These are phyloP conservation scores for Sclerotinia glacialis DNA, from an alignment of 2,329 filamentous ascomycete genomes.

Conservation along the genomic window DNA sequence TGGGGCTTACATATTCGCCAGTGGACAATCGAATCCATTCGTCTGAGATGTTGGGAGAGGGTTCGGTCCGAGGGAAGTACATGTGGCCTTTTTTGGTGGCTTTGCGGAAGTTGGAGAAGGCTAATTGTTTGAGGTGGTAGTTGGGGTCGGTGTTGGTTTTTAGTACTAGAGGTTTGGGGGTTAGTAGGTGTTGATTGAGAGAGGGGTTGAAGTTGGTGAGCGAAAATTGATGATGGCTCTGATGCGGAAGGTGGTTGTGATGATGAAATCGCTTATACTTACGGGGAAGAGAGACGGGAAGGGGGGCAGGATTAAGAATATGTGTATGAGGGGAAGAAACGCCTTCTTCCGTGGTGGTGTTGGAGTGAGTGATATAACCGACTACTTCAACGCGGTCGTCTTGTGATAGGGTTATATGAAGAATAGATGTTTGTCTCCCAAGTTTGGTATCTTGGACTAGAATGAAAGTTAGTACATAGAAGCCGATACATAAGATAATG, in stretches of 20 bases:
- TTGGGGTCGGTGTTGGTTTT: slow-evolving; percentile 45
- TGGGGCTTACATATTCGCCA: slow-evolving; percentile 43
- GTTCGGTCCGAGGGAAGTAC: slow-evolving; percentile 50
- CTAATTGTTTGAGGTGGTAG: slow-evolving; percentile 41
- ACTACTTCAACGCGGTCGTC: slow-evolving; percentile 58
- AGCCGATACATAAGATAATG: background rate
- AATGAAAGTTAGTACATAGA: background rate
- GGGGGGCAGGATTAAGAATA: slow-evolving; percentile 43
- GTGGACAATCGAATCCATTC: slow-evolving; percentile 65
- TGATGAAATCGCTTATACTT: background rate
- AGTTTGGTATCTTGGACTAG: slow-evolving; percentile 60
- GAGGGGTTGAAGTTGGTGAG: slow-evolving; percentile 37
- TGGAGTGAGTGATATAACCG: slow-evolving; percentile 63
- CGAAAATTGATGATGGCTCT: too few species aligned
- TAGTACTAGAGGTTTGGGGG: slow-evolving; percentile 44
- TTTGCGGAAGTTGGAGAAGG: slow-evolving; percentile 38
- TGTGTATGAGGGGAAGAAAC: slow-evolving; percentile 55
- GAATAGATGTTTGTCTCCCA: slow-evolving; percentile 59
- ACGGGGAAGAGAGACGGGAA: slow-evolving; percentile 42
- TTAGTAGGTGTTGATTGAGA: slow-evolving; percentile 38
- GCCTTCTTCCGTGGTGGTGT: slow-evolving; percentile 58
- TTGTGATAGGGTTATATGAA: slow-evolving; percentile 61
- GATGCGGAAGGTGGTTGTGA: background rate
- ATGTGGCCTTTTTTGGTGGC: slow-evolving; percentile 49
- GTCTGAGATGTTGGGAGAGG: slow-evolving; percentile 48